These are phyloP conservation scores for Penicillium sp. DNA, from an alignment of 2,329 filamentous ascomycete species.

Conservation along the genomic window DNA sequence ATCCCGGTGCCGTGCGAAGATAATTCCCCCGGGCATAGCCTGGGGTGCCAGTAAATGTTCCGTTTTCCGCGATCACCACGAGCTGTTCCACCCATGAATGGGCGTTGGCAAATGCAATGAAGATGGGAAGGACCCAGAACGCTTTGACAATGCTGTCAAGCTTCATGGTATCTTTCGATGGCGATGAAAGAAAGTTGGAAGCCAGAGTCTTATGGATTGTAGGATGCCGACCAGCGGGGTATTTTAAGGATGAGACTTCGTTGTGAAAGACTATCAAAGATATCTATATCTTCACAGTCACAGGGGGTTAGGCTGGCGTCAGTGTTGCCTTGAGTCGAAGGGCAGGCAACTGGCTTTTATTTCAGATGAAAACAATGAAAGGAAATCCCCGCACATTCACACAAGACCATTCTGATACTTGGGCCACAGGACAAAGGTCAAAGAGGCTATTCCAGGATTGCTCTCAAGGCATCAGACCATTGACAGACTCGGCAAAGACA, in stretches of 20 bases:
- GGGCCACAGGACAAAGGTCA: conserved; percentile 3
- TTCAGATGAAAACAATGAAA: conserved; percentile 4
- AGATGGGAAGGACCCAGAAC: conserved; percentile 26
- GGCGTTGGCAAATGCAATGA: conserved; percentile 36
- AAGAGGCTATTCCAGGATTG: conserved; percentile 6
- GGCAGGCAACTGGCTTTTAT: conserved; percentile 4
- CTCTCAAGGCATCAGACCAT: conserved; percentile 2
- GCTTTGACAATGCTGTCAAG: conserved; percentile 9
- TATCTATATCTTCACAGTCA: neutral
- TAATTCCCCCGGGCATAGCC: conserved; percentile 73
- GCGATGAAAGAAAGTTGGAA: neutral
- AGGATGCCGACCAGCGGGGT: conserved; percentile 9
- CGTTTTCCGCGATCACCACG: conserved; percentile 64
- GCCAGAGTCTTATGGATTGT: neutral
- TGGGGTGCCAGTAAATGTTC: conserved; percentile 62
- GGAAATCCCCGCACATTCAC: conserved; percentile 4
- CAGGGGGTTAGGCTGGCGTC: neutral
- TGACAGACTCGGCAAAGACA: neutral
- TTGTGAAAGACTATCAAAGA: neutral
- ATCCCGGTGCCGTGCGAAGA: conserved; percentile 52
- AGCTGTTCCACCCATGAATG: conserved; percentile 84
- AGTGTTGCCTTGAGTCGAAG: neutral
- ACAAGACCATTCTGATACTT: conserved; percentile 7
- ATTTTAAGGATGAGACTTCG: neutral
- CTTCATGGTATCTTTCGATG: conserved; percentile 2